Percentiles rank a stretch among this genome's conserved stretches.
Conservation (phyloP, 1,284 basidiomycete species). For the Tylopilus orsonianus region DNA sequence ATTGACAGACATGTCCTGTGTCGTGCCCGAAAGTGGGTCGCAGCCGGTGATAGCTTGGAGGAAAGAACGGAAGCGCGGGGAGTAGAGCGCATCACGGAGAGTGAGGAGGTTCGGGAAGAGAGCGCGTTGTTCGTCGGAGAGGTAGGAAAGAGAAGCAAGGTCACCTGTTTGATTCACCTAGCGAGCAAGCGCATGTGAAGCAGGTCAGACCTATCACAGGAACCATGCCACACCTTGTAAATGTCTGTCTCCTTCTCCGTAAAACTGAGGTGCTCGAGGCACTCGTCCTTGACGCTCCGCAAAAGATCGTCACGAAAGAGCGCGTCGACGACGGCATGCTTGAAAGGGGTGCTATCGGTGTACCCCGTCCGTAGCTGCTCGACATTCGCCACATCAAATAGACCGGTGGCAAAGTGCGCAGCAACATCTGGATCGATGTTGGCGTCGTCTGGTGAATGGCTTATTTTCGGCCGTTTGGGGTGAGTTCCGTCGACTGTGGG, state of each 20-base stretch:
- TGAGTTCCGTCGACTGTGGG: slow-evolving; percentile 18
- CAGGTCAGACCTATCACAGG: not conserved
- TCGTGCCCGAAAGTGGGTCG: slow-evolving; percentile 87
- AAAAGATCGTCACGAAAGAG: slow-evolving; percentile 87
- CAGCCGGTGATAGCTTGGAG: slow-evolving; percentile 90
- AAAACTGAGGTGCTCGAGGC: slow-evolving; percentile 85
- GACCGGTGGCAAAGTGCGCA: slow-evolving; percentile 32
- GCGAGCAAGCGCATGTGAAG: not conserved
- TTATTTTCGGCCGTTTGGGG: slow-evolving; percentile 27
- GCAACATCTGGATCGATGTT: slow-evolving; percentile 4
- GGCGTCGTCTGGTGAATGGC: slow-evolving; percentile 11
- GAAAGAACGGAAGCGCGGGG: slow-evolving; percentile 80
- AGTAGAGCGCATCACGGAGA: slow-evolving; percentile 93
- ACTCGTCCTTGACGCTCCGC: slow-evolving; percentile 75
- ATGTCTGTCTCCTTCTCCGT: slow-evolving; percentile 99
- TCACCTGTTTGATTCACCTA: slow-evolving; percentile 98
- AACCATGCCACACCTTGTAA: slow-evolving; percentile 72
- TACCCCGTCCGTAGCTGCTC: slow-evolving; percentile 59
- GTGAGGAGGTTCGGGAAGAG: slow-evolving; percentile 78
- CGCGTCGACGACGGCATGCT: slow-evolving; percentile 79
- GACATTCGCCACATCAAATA: slow-evolving; percentile 60
- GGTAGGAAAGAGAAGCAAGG: slow-evolving; percentile 87
- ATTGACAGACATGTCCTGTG: slow-evolving; percentile 96
- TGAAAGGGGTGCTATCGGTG: slow-evolving; percentile 69
- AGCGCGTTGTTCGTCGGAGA: slow-evolving; percentile 73